phyloP scores from a whole-genome alignment of 2,329 filamentous ascomycete genomes.

The Diaporthe velutina region DNA sequence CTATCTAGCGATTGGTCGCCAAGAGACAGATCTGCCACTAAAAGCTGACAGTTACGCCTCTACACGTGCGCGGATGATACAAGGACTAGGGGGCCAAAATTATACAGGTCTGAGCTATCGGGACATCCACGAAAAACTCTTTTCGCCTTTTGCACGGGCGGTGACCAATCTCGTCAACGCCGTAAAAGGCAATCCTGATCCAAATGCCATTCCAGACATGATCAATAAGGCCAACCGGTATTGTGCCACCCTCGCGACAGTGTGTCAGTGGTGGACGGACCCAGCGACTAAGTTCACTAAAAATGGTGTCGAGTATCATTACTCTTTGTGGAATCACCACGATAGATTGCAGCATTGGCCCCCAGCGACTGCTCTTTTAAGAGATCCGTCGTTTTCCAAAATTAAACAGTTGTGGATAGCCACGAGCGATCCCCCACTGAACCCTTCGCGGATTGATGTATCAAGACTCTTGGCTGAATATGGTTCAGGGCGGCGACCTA shows the following conservation, averaged over 20 bases:
- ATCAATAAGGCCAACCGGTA: no score
- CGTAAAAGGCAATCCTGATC: background rate
- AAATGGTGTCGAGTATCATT: background rate
- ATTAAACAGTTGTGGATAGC: no score
- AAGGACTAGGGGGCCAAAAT: background rate
- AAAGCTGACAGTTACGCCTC: background rate
- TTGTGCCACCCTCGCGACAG: background rate
- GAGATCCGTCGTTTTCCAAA: no score
- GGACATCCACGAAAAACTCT: background rate
- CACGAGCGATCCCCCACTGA: no score
- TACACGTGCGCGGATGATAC: background rate
- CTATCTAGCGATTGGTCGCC: background rate
- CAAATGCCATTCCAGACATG: background rate
- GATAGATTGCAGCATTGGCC: background rate
- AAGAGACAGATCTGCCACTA: background rate
- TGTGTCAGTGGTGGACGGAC: background rate
- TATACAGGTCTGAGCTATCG: background rate
- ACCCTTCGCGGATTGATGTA: no score
- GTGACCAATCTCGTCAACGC: background rate
- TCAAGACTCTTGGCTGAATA: no score
- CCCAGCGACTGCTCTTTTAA: no score
- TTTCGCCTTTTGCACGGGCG: background rate
- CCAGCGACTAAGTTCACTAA: no score
- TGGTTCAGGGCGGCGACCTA: no score
- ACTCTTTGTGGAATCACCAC: background rate